phyloP scores from a whole-genome alignment of 2,329 filamentous ascomycete species.

The Fusarium sp. region DNA sequence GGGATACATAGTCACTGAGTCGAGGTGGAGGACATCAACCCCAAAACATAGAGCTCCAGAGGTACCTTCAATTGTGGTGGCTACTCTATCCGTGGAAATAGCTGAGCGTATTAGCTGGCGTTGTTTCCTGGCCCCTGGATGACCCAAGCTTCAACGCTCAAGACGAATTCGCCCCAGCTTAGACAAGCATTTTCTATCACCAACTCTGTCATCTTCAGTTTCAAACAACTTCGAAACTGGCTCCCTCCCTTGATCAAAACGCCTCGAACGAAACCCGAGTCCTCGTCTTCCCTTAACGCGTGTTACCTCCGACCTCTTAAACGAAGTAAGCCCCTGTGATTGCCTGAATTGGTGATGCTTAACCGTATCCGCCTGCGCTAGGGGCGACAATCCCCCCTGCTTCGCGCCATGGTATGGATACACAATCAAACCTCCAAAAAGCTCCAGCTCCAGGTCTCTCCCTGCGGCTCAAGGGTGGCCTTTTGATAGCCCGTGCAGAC shows the following conservation, averaged over 20 bases:
- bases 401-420: conserved; percentile 33
- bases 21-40: neutral
- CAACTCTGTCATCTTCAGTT: conserved; percentile 12
- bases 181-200: conserved; percentile 16
- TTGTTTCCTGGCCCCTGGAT: conserved; percentile 20
- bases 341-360: conserved; percentile 40
- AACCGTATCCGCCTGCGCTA: conserved; percentile 45
- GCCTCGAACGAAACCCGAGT: conserved; percentile 5
- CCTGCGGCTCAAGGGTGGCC: conserved; percentile 33
- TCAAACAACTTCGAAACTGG: conserved; percentile 38
- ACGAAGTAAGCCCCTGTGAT: conserved; percentile 33
- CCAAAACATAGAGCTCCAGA: too few relatives aligned
- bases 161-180: conserved; percentile 17
- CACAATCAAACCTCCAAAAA: conserved; percentile 33
- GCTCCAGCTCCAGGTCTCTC: conserved; percentile 22
- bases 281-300: conserved; percentile 24
- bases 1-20: conserved; percentile 1
- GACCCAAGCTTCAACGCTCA: conserved; percentile 24
- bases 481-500: conserved; percentile 18
- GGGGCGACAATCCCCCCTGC: conserved; percentile 37
- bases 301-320: conserved; percentile 34
- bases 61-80: conserved; percentile 14
- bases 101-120: conserved; percentile 20
- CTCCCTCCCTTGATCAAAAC: conserved; percentile 24
- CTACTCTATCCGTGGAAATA: conserved; percentile 33